phyloP scores from a whole-genome alignment of 257 asterid species.

The Solanum appendiculatum region DNA sequence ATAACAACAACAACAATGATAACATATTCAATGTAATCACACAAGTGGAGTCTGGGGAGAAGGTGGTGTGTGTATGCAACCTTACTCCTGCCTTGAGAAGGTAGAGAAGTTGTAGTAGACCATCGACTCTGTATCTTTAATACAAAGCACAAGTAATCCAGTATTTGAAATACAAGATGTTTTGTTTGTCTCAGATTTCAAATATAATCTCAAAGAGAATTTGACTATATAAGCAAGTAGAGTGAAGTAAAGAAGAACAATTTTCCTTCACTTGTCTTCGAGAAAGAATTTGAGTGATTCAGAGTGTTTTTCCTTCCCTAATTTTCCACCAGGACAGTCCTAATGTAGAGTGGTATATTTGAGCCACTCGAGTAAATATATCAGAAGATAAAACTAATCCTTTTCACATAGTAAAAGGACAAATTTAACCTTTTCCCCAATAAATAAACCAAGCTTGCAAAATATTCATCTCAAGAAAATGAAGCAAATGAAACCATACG shows the following conservation, averaged over 20 bases:
- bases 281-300: neutral
- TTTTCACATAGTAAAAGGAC: neutral
- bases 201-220: neutral
- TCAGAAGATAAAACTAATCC: neutral
- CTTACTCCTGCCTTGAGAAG: too few relatives aligned
- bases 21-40: too few relatives aligned
- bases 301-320: neutral
- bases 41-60: too few relatives aligned
- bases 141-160: too few relatives aligned
- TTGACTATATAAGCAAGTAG: neutral
- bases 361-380: neutral
- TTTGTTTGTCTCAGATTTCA: too few relatives aligned
- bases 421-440: neutral
- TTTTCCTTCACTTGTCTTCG: neutral
- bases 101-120: accelerated
- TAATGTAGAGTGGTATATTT: neutral
- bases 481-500: neutral
- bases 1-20: too few relatives aligned
- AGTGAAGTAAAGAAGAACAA: neutral
- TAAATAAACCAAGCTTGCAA: neutral
- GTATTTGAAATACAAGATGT: too few relatives aligned
- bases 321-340: neutral
- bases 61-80: too few relatives aligned
- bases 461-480: neutral
- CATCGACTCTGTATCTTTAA: too few relatives aligned